These are phyloP conservation scores for Cryomyces minteri DNA, from an alignment of 495 filamentous ascomycete genomes.

Conservation along the genomic window DNA sequence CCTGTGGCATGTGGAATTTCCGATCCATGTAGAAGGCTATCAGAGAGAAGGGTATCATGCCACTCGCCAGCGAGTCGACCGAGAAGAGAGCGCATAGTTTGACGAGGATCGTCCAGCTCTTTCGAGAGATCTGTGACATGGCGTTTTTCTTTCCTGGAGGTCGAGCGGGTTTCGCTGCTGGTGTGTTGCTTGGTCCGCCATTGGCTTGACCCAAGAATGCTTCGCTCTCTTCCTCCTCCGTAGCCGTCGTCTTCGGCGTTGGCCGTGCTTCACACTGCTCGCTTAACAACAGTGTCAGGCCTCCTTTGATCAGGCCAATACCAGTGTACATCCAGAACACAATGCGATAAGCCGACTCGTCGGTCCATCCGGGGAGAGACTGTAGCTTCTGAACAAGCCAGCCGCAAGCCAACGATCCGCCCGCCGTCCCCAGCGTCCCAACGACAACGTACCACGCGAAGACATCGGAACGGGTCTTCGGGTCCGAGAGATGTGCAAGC, in stretches of 20 bases:
- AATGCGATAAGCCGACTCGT: constrained; percentile 40
- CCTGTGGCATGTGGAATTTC: constrained; percentile 54
- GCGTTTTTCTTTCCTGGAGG: constrained; percentile 7
- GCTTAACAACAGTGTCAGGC: constrained; percentile 39
- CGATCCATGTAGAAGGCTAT: constrained; percentile 61
- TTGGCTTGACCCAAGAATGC: constrained; percentile 27
- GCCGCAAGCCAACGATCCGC: constrained; percentile 47
- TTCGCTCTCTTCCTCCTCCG: constrained; percentile 11
- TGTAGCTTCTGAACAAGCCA: constrained; percentile 39
- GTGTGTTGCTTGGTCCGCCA: background rate
- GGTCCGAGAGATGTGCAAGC: constrained; percentile 49
- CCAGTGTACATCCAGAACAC: constrained; percentile 54
- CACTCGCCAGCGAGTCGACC: constrained; percentile 62
- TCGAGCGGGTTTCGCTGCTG: constrained; percentile 3
- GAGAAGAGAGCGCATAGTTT: constrained; percentile 59
- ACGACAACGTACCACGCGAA: constrained; percentile 69
- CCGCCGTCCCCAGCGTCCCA: constrained; percentile 42
- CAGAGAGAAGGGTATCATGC: constrained; percentile 53
- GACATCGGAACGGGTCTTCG: constrained; percentile 46
- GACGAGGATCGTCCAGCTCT: constrained; percentile 40
- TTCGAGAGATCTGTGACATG: constrained; percentile 12
- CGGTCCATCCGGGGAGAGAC: constrained; percentile 29
- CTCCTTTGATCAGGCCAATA: constrained; percentile 48
- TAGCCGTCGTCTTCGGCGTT: constrained; percentile 4
- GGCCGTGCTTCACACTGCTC: constrained; percentile 33